These are phyloP conservation scores for Lentinula lateritia DNA, from an alignment of 768 basidiomycete species.

Conservation along the genomic window DNA sequence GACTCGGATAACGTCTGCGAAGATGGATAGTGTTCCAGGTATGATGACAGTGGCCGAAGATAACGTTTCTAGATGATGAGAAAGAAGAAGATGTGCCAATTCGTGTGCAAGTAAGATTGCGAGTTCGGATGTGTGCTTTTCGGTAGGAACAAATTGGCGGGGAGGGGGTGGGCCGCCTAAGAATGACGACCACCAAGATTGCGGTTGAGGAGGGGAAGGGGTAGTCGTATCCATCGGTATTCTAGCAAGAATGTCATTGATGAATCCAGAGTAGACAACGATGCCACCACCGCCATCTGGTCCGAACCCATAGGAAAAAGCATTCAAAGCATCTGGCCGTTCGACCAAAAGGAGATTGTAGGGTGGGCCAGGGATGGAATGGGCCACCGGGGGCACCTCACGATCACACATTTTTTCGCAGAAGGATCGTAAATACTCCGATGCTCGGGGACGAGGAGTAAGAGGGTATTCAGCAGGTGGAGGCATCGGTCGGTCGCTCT, in stretches of 20 bases:
- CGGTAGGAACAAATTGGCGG: slow-evolving; percentile 53
- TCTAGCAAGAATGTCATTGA: slow-evolving; percentile 76
- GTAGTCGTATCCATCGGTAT: slow-evolving; percentile 22
- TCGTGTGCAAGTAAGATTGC: slow-evolving; percentile 93
- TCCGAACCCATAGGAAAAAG: slow-evolving; percentile 95
- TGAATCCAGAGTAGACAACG: slow-evolving; percentile 90
- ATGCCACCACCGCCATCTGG: slow-evolving; percentile 89
- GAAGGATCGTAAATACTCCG: slow-evolving; percentile 60
- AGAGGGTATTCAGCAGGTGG: slow-evolving; percentile 82
- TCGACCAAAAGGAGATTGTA: slow-evolving; percentile 91
- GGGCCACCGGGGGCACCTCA: slow-evolving; percentile 37
- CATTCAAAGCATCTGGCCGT: slow-evolving; percentile 77
- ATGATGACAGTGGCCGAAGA: slow-evolving; percentile 79
- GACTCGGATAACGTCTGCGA: slow-evolving; percentile 71
- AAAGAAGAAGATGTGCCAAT: slow-evolving; percentile 83
- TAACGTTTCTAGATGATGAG: slow-evolving; percentile 90
- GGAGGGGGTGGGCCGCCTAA: slow-evolving; percentile 33
- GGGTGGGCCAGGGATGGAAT: slow-evolving; percentile 71
- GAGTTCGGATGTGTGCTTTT: slow-evolving; percentile 81
- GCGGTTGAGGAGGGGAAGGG: slow-evolving; percentile 14
- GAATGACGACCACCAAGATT: slow-evolving; percentile 43
- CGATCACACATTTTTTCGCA: slow-evolving; percentile 45
- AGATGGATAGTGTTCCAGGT: slow-evolving; percentile 73
- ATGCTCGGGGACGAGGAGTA: slow-evolving; percentile 74
- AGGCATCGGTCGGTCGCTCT: slow-evolving; percentile 55